Base-by-base conservation (phyloP, 73 alveolate species). In the Paramecium caudatum region DNA sequence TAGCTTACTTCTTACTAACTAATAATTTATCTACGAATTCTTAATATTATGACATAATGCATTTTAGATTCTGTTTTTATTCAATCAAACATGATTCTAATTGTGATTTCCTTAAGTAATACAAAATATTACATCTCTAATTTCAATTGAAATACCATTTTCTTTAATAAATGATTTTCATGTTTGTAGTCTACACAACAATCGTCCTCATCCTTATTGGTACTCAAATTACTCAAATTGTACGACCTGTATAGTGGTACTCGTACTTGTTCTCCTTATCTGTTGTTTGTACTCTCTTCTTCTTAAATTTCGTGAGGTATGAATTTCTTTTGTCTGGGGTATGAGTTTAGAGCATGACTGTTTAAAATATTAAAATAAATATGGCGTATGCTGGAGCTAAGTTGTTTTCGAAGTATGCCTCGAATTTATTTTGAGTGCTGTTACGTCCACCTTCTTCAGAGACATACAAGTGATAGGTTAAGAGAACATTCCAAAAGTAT, bases 401-500 rank as follows among this genome's bases (percentile, higher is more conserved):
- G 19, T 27, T 74, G 43, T 74, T 74, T 23, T 74, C 88, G 19
- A 74, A 30, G 88, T 74, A 74, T n/a, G 36, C 19, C 7, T 74
- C 41, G 36, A 5, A 19, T 21, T 21, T 74, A 41, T 36, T 30
- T 39, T 41, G 17, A 86, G 93, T 32, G 80, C 65, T 86, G 85
- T 65, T 4, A 86, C 93, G 6, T 62, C 46, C 23, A 78, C 84
- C 33, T 86, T 86, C 43, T 86, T 86, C 55, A 86, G 93, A 17
- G 93, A 86, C 19, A 86, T 86, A 1, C 21, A 86, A 41, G 93
- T 86, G 17, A 43, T 86, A 13, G 93, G 93, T 5, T 46, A 61
- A 41, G 93, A 86, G 46, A 86, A 86, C 34, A 86, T 86, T 7
- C 93, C 93, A 23, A 25, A 15, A 23, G 93, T 86, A 84, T 34